Base-by-base conservation (phyloP, 768 basidiomycete species). In the Leccinum boreale region DNA sequence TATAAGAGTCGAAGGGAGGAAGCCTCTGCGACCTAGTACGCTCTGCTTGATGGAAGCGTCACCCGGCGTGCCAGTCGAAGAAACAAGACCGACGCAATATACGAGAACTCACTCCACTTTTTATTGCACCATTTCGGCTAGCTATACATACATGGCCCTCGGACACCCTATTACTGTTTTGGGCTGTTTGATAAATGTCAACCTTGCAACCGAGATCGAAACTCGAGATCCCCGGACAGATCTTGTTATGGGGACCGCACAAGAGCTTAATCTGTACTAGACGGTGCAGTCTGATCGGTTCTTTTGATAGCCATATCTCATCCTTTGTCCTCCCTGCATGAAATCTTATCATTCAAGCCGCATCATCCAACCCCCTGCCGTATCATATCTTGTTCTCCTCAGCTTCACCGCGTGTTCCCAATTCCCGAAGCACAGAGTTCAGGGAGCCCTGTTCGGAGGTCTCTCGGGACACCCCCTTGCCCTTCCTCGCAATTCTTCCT, bases 51-150 rank as follows among this genome's bases (percentile, higher is more conserved):
- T 39, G 8, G 33, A 7, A 48, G 36, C 4, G 15, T 17, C 15
- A 17, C 17, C 39, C n/a, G 46, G n/a, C 17, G 53, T 26, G 2
- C 23, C n/a, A 19, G 53, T 55, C 53, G 45, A 36, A 29, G 17
- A 19, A 31, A 39, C n/a, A 28, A 39, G 29, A 44, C 53, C 5
- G 36, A 15, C 2, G n/a, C 24, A 50, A 53, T 57, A 17, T 59
- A 8, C 33, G 53, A 57, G 48, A 46, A 46, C 66, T 64, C 68
- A 63, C 70, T 53, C 71, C 70, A 73, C 67, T 66, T 71, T 69
- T 67, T 63, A 66, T 33, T 52, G 55, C 46, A 46, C 63, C 53
- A 59, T 42, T 42, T 67, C 70, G 65, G 70, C 62, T 67, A 63
- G 42, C 45, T 35, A n/a, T 57, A n/a, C 50, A 12, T 17, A 0